Evolutionary conservation across 2,329 filamentous ascomycete species (phyloP).

Genomic region (Alternaria sp.): DNA sequence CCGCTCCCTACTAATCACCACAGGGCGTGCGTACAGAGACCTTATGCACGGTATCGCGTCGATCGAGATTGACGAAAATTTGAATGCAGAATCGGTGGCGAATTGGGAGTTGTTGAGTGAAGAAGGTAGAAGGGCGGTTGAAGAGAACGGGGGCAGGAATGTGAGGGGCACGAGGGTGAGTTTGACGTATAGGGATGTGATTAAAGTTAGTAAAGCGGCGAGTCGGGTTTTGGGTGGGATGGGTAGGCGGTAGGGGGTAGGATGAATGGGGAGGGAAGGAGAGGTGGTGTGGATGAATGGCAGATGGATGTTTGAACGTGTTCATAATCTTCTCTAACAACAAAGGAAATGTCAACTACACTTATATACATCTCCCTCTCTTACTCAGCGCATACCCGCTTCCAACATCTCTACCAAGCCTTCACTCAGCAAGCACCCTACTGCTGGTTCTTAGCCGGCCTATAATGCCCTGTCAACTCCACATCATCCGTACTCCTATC

Average conservation of each 20-base stretch:
- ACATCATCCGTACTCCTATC: not conserved
- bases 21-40: conserved; percentile 69
- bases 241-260: not conserved
- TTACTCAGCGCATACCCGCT: too few relatives aligned
- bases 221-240: conserved; percentile 39
- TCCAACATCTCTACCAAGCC: too few relatives aligned
- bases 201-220: conserved; percentile 51
- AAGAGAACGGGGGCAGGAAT: conserved; percentile 59
- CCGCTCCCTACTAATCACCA: conserved; percentile 77
- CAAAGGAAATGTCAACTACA: not conserved
- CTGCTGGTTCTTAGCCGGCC: not conserved
- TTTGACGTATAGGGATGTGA: conserved; percentile 85
- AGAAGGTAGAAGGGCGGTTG: conserved; percentile 38
- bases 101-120: conserved; percentile 75
- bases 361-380: not conserved
- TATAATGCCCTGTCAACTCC: not conserved
- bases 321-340: not conserved
- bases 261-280: not conserved
- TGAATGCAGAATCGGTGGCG: conserved; percentile 63
- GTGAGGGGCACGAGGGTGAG: conserved; percentile 69
- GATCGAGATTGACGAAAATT: conserved; percentile 66
- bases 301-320: not conserved
- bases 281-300: too few relatives aligned
- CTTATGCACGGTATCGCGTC: conserved; percentile 78
- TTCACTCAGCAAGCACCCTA: too few relatives aligned